Evolutionary conservation across 2,329 filamentous ascomycete species (phyloP), one percentile per base, ranked within the genome.

Genomic region (Myotisia sp.): DNA sequence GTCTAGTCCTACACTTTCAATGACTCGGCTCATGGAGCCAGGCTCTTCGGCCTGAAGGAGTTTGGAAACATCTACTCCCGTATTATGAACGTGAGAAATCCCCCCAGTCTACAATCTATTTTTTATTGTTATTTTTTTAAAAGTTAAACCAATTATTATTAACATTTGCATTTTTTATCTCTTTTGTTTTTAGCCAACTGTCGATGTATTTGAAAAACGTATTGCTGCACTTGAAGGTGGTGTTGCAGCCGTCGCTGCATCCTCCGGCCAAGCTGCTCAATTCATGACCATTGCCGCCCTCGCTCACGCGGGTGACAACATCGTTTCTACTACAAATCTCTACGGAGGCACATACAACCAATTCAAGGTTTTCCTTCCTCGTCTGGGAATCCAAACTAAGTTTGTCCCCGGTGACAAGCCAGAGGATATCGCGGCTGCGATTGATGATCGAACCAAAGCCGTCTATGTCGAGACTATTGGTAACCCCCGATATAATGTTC

Each of bases 281-380:
- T 93, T 94, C 65, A 86, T 94, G 67, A 68, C 84, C 37, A 77
- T 94, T 49, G 68, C 74, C 16, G 76, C 85, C 5, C 75, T 95
- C n/a, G 84, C 84, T 3, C 75, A 83, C 41, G 71, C 76, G 0
- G 87, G 87, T 30, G 86, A 94, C 66, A 94, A 94, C 65, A 92
- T 94, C 47, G 72, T 94, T 33, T 79, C 83, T 8, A 93, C 87
- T 5, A 77, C 78, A 33, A 92, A 92, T 61, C 66, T 94, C 37
- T 93, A 94, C 60, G 86, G 86, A 44, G 86, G 86, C 55, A 94
- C 87, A 10, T 94, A 93, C 67, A 94, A 95, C 63, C 87, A 94
- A 65, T 75, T 94, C 63, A 94, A 94, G 64, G 85, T 94, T 29
- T 71, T 84, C 45, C 67, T 94, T 37, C 79, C 84, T 5, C 74